These are phyloP conservation scores for Coemansia sp. DNA, from an alignment of 192 early-diverging fungal species.

Conservation along the genomic window DNA sequence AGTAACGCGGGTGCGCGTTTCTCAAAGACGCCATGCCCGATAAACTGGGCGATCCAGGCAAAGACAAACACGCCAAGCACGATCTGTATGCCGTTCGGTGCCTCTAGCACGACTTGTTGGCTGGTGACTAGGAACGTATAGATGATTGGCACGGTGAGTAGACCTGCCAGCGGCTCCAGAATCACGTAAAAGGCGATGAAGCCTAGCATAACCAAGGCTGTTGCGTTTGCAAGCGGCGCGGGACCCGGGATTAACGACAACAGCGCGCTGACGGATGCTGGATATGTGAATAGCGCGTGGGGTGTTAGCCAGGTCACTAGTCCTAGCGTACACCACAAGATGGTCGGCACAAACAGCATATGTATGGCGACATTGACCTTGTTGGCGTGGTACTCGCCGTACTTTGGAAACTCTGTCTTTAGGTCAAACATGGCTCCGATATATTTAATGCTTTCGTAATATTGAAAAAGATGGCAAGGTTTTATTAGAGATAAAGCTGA, in stretches of 20 bases:
- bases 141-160: constrained; percentile 63
- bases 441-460: background rate
- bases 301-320: constrained; percentile 57
- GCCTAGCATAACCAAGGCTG: constrained; percentile 60
- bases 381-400: constrained; percentile 83
- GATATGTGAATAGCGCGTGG: constrained; percentile 37
- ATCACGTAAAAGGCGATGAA: constrained; percentile 76
- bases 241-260: constrained; percentile 48
- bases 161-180: constrained; percentile 64
- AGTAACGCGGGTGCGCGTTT: constrained; percentile 83
- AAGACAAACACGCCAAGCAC: constrained; percentile 65
- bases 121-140: constrained; percentile 65
- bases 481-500: background rate
- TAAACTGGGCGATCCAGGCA: constrained; percentile 88
- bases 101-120: constrained; percentile 60
- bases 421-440: constrained; percentile 67
- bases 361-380: constrained; percentile 79
- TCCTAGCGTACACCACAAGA: constrained; percentile 80
- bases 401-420: constrained; percentile 74
- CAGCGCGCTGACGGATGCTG: constrained; percentile 35
- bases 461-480: no score
- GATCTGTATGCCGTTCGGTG: constrained; percentile 57
- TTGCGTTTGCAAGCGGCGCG: constrained; percentile 46
- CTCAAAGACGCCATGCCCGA: constrained; percentile 87
- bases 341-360: constrained; percentile 87